phyloP scores from a whole-genome alignment of 495 filamentous ascomycete genomes.

The Penicillium salamii region DNA sequence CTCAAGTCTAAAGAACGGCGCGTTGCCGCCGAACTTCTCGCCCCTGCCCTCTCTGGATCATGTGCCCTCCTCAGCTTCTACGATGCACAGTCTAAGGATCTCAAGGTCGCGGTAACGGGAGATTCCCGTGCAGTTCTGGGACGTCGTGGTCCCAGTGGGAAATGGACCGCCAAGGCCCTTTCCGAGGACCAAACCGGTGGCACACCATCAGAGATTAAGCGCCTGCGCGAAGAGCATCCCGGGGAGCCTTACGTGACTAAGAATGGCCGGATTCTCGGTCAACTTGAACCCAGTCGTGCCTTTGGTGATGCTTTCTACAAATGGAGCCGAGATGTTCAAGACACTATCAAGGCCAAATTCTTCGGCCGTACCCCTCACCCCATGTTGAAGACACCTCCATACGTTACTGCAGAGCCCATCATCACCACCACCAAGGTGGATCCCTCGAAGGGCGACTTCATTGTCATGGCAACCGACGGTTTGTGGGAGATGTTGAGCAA shows the following conservation, averaged over 20 bases:
- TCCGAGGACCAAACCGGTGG: slow-evolving; percentile 91
- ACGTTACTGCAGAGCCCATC: slow-evolving; percentile 95
- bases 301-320: slow-evolving; percentile 98
- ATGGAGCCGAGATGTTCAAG: slow-evolving; percentile 81
- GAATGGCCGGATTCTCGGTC: slow-evolving; percentile 87
- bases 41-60: slow-evolving; percentile 90
- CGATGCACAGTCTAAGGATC: slow-evolving; percentile 74
- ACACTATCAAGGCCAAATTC: slow-evolving; percentile 76
- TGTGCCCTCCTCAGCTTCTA: slow-evolving; percentile 97
- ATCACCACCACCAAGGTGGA: slow-evolving; percentile 94
- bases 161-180: slow-evolving; percentile 88
- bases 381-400: slow-evolving; percentile 86
- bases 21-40: slow-evolving; percentile 84
- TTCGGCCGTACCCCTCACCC: slow-evolving; percentile 73
- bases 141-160: slow-evolving; percentile 70
- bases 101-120: slow-evolving; percentile 90
- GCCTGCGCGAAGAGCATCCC: slow-evolving; percentile 81
- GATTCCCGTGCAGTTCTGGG: slow-evolving; percentile 93
- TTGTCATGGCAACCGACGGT: slow-evolving; percentile 95
- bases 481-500: slow-evolving; percentile 99
- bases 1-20: slow-evolving; percentile 81
- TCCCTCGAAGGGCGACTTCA: slow-evolving; percentile 86
- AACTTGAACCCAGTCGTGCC: slow-evolving; percentile 85
- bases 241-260: slow-evolving; percentile 79
- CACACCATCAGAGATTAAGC: slow-evolving; percentile 75